Percentiles rank a stretch among this genome's conserved stretches.
Conservation (phyloP, 768 basidiomycete species). For the Tricholoma sp. region DNA sequence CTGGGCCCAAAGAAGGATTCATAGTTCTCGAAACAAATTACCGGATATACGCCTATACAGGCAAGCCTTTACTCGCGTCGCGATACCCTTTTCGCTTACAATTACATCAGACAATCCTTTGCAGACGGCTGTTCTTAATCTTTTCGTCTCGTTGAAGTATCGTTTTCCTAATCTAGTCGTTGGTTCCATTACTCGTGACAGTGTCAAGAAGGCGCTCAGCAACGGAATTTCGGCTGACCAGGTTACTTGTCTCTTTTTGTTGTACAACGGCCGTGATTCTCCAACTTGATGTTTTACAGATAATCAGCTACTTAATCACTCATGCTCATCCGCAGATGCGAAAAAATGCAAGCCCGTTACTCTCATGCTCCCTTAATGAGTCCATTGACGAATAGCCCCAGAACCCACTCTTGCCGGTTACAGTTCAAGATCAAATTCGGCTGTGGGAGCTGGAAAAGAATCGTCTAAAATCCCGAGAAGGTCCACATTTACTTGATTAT, state of each 20-base stretch:
- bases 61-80: slow-evolving; percentile 35
- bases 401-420: slow-evolving; percentile 93
- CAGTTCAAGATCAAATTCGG: slow-evolving; percentile 96
- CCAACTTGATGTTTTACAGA: slow-evolving; percentile 43
- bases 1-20: slow-evolving; percentile 75
- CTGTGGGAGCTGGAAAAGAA: slow-evolving; percentile 97
- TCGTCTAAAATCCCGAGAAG: slow-evolving; percentile 83
- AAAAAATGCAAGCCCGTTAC: slow-evolving; percentile 60
- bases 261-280: slow-evolving; percentile 7
- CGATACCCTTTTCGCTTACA: slow-evolving; percentile 15
- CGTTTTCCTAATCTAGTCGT: slow-evolving; percentile 98
- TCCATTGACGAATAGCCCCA: slow-evolving; percentile 24
- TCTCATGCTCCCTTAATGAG: neutral
- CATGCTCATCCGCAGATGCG: slow-evolving; percentile 99
- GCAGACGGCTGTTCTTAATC: slow-evolving; percentile 91
- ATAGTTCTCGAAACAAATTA: slow-evolving; percentile 98
- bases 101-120: slow-evolving; percentile 76
- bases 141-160: slow-evolving; percentile 89
- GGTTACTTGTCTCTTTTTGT: slow-evolving; percentile 39
- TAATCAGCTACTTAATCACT: slow-evolving; percentile 89
- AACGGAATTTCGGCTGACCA: slow-evolving; percentile 98
- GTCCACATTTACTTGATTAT: slow-evolving; percentile 35
- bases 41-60: slow-evolving; percentile 96
- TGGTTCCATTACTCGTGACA: slow-evolving; percentile 90
- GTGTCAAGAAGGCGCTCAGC: slow-evolving; percentile 87